Percentiles rank a stretch among this genome's conserved stretches.
These are phyloP conservation scores for Acarospora socialis DNA, from an alignment of 2,329 filamentous ascomycete species.

Conservation along the genomic window DNA sequence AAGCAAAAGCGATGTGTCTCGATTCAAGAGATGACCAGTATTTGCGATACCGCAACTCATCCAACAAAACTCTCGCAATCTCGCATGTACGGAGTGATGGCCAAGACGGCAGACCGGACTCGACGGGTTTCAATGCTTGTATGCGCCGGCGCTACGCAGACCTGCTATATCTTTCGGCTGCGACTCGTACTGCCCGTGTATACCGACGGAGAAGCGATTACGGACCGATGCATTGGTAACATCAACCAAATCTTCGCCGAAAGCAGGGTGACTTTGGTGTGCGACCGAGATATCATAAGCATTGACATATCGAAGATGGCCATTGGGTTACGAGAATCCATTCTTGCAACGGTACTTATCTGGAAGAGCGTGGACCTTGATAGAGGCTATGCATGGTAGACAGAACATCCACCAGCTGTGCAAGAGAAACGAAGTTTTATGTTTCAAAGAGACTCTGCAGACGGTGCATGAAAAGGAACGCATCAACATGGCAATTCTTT, in stretches of 20 bases:
- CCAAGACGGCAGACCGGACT: constrained; percentile 11
- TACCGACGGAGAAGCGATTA: constrained; percentile 6
- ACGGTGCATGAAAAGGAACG: constrained; percentile 1
- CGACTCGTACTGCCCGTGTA: constrained; percentile 12
- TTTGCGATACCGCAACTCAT: background rate
- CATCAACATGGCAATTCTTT: constrained; percentile 5
- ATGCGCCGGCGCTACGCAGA: constrained; percentile 7
- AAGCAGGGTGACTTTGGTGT: constrained; percentile 6
- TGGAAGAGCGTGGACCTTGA: constrained; percentile 9
- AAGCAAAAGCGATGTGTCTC: background rate
- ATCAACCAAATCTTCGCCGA: constrained; percentile 10
- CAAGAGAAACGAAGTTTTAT: constrained; percentile 5
- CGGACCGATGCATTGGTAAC: constrained; percentile 9
- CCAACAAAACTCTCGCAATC: constrained; percentile 8
- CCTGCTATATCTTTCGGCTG: constrained; percentile 6
- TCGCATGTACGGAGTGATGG: constrained; percentile 12
- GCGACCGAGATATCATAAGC: constrained; percentile 9
- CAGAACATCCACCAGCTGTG: constrained; percentile 6
- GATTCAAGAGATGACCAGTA: constrained; percentile 1
- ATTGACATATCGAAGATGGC: constrained; percentile 8
- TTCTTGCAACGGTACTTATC: constrained; percentile 3
- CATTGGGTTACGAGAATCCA: constrained; percentile 1
- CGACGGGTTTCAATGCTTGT: constrained; percentile 8
- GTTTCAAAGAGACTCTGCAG: constrained; percentile 1
- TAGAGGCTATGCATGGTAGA: constrained; percentile 7